Percentiles rank a stretch among this genome's conserved stretches.
Evolutionary conservation across 129 eudicot genomes (phyloP).

Genomic region (Pseudognaphalium luteoalbum): DNA sequence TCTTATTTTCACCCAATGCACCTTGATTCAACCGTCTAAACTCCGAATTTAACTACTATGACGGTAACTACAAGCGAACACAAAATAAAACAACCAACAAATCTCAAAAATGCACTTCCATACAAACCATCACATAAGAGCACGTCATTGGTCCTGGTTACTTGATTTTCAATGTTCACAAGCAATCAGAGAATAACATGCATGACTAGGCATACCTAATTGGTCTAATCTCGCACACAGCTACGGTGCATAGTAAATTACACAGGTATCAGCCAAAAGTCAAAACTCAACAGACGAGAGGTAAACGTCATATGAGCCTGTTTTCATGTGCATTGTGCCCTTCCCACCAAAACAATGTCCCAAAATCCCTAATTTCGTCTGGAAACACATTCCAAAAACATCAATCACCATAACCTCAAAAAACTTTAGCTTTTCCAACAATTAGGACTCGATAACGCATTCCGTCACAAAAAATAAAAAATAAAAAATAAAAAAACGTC

Average conservation of each 20-base stretch:
- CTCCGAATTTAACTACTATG: neutral
- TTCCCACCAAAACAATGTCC: neutral
- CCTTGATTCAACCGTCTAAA: neutral
- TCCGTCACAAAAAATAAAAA: too few species aligned
- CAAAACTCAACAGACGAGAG: neutral
- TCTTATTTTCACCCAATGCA: neutral
- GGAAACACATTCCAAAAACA: neutral
- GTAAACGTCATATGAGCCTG: neutral
- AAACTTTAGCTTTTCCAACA: neutral
- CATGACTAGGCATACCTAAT: neutral
- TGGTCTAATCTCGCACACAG: neutral
- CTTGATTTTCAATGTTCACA: neutral
- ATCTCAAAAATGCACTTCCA: neutral
- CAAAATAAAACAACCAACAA: neutral
- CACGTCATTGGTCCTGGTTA: neutral
- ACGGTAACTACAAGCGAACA: neutral
- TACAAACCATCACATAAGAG: neutral
- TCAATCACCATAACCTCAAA: neutral
- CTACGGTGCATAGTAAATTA: neutral
- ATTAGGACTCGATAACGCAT: slow-evolving; percentile 14
- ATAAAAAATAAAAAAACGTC: neutral
- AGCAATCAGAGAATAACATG: neutral
- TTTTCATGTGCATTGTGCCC: neutral
- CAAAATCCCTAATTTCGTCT: neutral
- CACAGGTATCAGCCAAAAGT: neutral